A percentile compares a stretch with the other conserved stretches of the same genome.
Evolutionary conservation across 2,329 filamentous ascomycete genomes (phyloP).

Genomic region (Talaromyces sp.): DNA sequence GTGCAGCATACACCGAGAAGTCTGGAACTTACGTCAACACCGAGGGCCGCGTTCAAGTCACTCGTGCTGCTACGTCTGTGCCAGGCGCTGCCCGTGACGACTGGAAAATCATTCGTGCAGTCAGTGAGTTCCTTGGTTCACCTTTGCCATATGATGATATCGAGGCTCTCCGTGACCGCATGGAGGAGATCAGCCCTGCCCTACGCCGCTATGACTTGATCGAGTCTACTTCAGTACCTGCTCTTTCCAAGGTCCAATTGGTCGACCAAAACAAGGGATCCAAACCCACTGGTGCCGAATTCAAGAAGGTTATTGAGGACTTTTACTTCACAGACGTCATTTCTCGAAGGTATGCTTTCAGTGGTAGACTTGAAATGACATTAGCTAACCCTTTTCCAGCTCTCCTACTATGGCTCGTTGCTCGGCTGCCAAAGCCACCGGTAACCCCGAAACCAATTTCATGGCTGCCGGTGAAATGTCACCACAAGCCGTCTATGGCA

Average conservation of each 20-base stretch:
- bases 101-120: constrained; percentile 97
- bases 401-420: constrained; percentile 98
- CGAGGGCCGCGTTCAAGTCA: constrained; percentile 92
- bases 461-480: constrained; percentile 65
- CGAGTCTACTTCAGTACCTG: constrained; percentile 70
- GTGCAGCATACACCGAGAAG: constrained; percentile 96
- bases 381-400: constrained; percentile 46
- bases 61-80: constrained; percentile 80
- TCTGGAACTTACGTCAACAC: constrained; percentile 95
- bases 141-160: constrained; percentile 93
- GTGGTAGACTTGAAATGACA: background rate
- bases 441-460: constrained; percentile 73
- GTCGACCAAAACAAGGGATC: constrained; percentile 93
- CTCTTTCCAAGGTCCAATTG: constrained; percentile 87
- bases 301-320: constrained; percentile 86
- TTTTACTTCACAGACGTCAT: constrained; percentile 99
- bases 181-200: constrained; percentile 90
- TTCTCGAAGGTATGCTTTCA: constrained; percentile 74
- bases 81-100: constrained; percentile 89
- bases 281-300: constrained; percentile 65
- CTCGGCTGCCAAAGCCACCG: constrained; percentile 83
- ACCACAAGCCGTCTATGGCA: constrained; percentile 39
- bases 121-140: constrained; percentile 82
- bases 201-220: constrained; percentile 87
- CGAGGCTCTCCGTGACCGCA: constrained; percentile 81